Conservation (phyloP, 345 rosid species). For the Gossypioides kirkii region DNA sequence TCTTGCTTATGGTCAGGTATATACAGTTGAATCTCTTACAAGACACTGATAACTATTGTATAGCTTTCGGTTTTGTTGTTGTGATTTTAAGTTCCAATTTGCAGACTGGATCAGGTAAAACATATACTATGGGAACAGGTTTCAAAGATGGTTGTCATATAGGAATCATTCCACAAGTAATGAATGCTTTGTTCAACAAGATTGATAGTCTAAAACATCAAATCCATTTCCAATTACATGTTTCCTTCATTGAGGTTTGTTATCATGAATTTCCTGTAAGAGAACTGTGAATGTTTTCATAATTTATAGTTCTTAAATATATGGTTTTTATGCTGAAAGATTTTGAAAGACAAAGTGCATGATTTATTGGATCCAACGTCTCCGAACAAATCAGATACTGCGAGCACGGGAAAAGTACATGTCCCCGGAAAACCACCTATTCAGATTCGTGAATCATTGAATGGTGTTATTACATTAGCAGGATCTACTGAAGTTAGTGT, state of each 20-base stretch:
- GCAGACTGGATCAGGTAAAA: conserved; percentile 99
- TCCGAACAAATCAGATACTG: conserved; percentile 55
- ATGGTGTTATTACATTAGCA: conserved; percentile 92
- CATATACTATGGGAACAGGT: conserved; percentile 98
- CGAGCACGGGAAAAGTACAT: conserved; percentile 47
- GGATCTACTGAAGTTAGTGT: conserved; percentile 93
- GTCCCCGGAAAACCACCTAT: conserved; percentile 89
- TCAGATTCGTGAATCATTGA: conserved; percentile 95
- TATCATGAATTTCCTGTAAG: not conserved
- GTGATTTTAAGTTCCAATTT: not conserved
- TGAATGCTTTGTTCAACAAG: conserved; percentile 78
- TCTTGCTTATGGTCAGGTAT: conserved; percentile 98
- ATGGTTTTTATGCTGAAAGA: conserved; percentile 41
- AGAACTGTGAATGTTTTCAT: not conserved
- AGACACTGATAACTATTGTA: too few relatives aligned
- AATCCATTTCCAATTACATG: conserved; percentile 79
- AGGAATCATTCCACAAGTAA: conserved; percentile 82
- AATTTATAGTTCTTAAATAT: conserved; percentile 7
- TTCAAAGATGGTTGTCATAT: conserved; percentile 70
- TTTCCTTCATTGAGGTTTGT: conserved; percentile 95
- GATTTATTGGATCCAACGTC: conserved; percentile 78
- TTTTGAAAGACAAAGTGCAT: conserved; percentile 92
- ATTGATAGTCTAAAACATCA: conserved; percentile 74
- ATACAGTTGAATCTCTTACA: conserved; percentile 13
- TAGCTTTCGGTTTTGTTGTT: too few relatives aligned